A percentile compares a stretch with the other conserved stretches of the same genome.
Evolutionary conservation across 129 eudicot species (phyloP).

Genomic region (Solidago caesia): DNA sequence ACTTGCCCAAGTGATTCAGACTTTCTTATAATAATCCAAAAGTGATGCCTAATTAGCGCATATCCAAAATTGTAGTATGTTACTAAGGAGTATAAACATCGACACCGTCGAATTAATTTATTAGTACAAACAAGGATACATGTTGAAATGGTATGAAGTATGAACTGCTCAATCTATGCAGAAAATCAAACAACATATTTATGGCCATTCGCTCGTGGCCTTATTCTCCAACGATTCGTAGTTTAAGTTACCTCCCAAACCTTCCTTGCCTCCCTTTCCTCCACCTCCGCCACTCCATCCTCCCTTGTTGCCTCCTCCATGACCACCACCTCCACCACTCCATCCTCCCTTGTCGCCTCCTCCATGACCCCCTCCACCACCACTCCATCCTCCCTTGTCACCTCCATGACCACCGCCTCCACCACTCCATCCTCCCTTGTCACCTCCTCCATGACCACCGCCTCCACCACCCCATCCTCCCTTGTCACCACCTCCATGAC

Average conservation of each 20-base stretch:
- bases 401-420: constrained; percentile 35
- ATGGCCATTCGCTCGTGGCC: constrained; percentile 19
- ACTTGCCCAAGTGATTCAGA: neutral
- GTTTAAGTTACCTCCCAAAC: constrained; percentile 6
- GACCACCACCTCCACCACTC: constrained; percentile 23
- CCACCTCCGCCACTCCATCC: constrained; percentile 32
- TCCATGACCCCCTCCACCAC: constrained; percentile 25
- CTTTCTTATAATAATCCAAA: neutral
- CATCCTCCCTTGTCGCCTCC: constrained; percentile 25
- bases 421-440: constrained; percentile 23
- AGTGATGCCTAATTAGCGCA: neutral
- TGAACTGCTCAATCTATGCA: constrained; percentile 4
- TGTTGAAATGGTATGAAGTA: neutral
- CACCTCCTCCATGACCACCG: constrained; percentile 30
- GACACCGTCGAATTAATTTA: neutral
- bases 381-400: constrained; percentile 28
- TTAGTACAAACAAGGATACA: constrained; percentile 11
- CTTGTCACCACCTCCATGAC: constrained; percentile 11
- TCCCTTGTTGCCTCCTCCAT: constrained; percentile 4
- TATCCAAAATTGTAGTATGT: neutral
- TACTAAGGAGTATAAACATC: neutral
- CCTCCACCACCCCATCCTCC: constrained; percentile 18
- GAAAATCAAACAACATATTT: constrained; percentile 1
- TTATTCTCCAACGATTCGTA: constrained; percentile 24
- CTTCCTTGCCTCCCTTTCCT: neutral